phyloP scores from a whole-genome alignment of 2,329 filamentous ascomycete genomes.

The Diaporthe velutina region DNA sequence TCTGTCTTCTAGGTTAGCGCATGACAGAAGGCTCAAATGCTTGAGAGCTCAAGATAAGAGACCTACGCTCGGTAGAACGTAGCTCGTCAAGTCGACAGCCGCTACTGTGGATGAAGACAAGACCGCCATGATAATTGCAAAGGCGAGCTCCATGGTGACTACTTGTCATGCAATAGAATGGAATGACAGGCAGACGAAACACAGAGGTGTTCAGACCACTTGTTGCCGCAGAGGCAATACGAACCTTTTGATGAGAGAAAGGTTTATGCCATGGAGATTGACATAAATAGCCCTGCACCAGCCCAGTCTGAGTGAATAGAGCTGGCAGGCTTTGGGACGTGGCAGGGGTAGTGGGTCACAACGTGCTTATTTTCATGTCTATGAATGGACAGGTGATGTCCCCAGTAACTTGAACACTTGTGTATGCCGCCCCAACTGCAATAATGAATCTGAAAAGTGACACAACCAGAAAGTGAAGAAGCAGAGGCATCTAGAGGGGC shows the following conservation, averaged over 20 bases:
- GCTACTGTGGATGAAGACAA: not conserved
- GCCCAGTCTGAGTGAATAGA: not conserved
- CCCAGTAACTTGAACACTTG: not conserved
- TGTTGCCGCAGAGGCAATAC: not conserved
- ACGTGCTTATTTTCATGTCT: slow-evolving; percentile 19
- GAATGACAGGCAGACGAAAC: not conserved
- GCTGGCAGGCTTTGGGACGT: not conserved
- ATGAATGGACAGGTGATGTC: slow-evolving; percentile 14
- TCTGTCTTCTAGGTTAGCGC: slow-evolving; percentile 49
- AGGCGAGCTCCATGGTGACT: not conserved
- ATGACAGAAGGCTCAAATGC: not conserved
- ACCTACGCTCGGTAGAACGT: slow-evolving; percentile 49
- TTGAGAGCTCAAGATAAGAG: not conserved
- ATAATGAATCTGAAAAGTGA: not conserved
- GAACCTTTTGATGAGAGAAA: not conserved
- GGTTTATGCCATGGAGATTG: not conserved
- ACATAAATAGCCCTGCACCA: not conserved
- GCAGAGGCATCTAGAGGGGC: not conserved
- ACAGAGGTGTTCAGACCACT: not conserved
- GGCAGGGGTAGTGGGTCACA: not conserved
- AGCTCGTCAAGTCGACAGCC: slow-evolving; percentile 47
- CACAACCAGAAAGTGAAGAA: not conserved
- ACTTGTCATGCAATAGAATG: not conserved
- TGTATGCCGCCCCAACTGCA: not conserved
- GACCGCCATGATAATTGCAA: not conserved